Conservation (phyloP, 2,329 filamentous ascomycete species). For the Claviceps capensis region DNA sequence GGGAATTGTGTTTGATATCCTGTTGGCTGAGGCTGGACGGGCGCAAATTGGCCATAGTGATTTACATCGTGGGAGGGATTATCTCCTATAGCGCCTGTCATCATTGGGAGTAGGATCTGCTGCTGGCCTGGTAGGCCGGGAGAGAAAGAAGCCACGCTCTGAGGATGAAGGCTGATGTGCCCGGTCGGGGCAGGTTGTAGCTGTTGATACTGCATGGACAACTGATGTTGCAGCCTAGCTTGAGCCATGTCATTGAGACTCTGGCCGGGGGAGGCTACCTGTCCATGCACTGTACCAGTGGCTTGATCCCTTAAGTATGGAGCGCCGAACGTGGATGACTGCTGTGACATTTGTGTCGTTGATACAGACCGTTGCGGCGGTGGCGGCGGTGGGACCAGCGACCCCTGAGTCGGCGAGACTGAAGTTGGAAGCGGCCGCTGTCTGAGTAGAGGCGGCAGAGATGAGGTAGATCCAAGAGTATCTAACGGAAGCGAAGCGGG, state of each 20-base stretch:
- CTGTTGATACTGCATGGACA: slow-evolving; percentile 32
- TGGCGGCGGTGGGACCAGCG: slow-evolving; percentile 65
- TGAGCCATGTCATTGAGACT: slow-evolving; percentile 62
- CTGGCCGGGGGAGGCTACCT: slow-evolving; percentile 59
- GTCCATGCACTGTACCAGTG: slow-evolving; percentile 53
- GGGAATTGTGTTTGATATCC: slow-evolving; percentile 38
- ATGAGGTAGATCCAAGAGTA: slow-evolving; percentile 4
- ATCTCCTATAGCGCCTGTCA: slow-evolving; percentile 29
- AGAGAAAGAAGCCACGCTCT: slow-evolving; percentile 25
- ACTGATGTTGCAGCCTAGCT: slow-evolving; percentile 49
- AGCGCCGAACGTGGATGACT: slow-evolving; percentile 57
- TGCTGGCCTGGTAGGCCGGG: slow-evolving; percentile 15
- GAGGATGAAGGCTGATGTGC: slow-evolving; percentile 20
- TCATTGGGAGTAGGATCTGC: slow-evolving; percentile 34
- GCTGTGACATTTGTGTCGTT: slow-evolving; percentile 70
- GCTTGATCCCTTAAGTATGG: slow-evolving; percentile 72
- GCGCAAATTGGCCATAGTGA: slow-evolving; percentile 26
- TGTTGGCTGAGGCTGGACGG: slow-evolving; percentile 49
- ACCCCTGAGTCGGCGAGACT: slow-evolving; percentile 40
- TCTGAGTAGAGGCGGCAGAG: slow-evolving; percentile 26
- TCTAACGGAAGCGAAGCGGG: slow-evolving; percentile 2
- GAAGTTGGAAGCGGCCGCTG: slow-evolving; percentile 62
- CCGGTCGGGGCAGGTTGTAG: slow-evolving; percentile 26
- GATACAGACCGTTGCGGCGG: slow-evolving; percentile 65
- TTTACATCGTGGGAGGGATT: slow-evolving; percentile 27